Evolutionary conservation across 2,329 filamentous ascomycete species (phyloP).

Genomic region (Xylaria arbuscula): DNA sequence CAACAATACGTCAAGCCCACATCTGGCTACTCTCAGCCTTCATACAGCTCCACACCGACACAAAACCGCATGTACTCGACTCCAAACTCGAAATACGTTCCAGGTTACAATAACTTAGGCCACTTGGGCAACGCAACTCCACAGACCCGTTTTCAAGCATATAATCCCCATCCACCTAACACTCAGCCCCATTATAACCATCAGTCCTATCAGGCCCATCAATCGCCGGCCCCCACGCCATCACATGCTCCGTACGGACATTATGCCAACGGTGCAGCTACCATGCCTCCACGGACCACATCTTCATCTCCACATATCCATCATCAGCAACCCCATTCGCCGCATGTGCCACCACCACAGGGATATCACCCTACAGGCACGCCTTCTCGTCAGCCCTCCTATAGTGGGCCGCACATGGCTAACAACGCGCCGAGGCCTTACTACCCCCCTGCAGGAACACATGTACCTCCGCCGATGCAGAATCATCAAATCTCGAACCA

Average conservation of each 20-base stretch:
- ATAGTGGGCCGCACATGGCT: constrained; percentile 43
- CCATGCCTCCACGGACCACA: constrained; percentile 45
- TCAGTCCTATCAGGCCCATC: constrained; percentile 46
- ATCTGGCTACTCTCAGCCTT: constrained; percentile 62
- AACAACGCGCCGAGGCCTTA: constrained; percentile 44
- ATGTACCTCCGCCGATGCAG: constrained; percentile 44
- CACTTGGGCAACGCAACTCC: constrained; percentile 57
- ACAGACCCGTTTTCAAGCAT: constrained; percentile 48
- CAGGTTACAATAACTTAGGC: constrained; percentile 55
- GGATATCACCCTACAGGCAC: constrained; percentile 46
- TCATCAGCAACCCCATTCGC: constrained; percentile 47
- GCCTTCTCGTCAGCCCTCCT: constrained; percentile 47
- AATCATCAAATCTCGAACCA: constrained; percentile 42
- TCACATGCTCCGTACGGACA: constrained; percentile 46
- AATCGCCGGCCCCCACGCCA: constrained; percentile 45
- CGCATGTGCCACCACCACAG: constrained; percentile 45
- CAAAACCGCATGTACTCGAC: constrained; percentile 54
- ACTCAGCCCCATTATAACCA: constrained; percentile 44
- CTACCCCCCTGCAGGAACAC: constrained; percentile 43
- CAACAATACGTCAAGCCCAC: constrained; percentile 65
- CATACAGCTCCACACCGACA: constrained; percentile 57
- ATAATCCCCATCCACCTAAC: constrained; percentile 43
- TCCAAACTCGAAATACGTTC: constrained; percentile 55
- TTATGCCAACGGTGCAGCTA: constrained; percentile 47
- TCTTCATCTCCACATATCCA: constrained; percentile 49